Evolutionary conservation across 257 asterid genomes (phyloP).

Genomic region (Cinchona pubescens): DNA sequence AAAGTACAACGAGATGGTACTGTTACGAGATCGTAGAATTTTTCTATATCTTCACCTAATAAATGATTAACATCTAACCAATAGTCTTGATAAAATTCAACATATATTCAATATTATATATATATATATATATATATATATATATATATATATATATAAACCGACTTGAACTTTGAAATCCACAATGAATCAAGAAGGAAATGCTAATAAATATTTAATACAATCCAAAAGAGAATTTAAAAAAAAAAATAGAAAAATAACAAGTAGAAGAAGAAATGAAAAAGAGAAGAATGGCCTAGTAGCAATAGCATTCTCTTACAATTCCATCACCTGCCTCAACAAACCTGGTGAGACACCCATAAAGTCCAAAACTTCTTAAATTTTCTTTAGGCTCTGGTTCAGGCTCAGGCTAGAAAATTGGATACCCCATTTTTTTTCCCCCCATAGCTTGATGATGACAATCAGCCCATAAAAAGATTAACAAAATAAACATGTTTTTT

Average conservation of each 20-base stretch:
- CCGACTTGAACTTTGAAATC: background rate
- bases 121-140: no score
- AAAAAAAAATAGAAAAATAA: background rate
- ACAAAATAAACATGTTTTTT: background rate
- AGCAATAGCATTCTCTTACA: background rate
- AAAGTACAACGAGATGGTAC: no score
- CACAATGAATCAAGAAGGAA: constrained; percentile 7
- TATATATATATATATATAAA: background rate
- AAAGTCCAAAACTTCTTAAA: background rate
- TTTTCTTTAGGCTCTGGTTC: background rate
- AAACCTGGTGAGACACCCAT: no score
- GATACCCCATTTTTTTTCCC: background rate
- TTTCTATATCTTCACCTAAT: no score
- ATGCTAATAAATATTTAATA: background rate
- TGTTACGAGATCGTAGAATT: no score
- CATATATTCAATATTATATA: background rate
- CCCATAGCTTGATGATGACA: background rate
- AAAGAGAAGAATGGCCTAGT: background rate
- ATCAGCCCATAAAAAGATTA: background rate
- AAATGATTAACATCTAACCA: background rate
- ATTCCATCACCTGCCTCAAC: background rate
- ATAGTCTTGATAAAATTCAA: background rate
- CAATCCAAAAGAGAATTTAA: background rate
- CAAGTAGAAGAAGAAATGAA: background rate
- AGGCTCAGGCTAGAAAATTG: background rate